Conservation (phyloP, 805 yeast species). For the Starmerella tilneyi region DNA sequence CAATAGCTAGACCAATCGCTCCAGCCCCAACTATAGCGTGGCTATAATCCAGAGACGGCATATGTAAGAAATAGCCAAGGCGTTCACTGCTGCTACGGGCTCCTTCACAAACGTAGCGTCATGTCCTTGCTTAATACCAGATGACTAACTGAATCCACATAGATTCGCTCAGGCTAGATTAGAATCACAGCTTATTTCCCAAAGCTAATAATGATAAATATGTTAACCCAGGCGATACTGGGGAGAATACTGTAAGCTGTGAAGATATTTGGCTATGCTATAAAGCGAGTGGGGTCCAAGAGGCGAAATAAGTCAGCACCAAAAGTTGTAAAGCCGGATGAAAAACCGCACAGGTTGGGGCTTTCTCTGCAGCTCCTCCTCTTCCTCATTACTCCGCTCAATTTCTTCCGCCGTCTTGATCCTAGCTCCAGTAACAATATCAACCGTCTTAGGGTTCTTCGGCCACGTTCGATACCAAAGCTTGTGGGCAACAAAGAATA, state of each 20-base stretch:
- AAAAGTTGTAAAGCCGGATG: not conserved
- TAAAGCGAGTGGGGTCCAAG: too few species aligned
- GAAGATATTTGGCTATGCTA: too few species aligned
- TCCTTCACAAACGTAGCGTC: too few species aligned
- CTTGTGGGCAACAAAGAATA: conserved; percentile 19
- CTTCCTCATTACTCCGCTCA: conserved; percentile 3
- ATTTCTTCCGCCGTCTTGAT: conserved; percentile 16
- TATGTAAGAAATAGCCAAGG: too few species aligned
- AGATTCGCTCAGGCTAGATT: too few species aligned
- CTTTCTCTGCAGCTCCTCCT: not conserved
- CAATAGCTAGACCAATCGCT: conserved; percentile 72
- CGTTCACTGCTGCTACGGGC: too few species aligned
- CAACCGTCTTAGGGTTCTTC: conserved; percentile 14
- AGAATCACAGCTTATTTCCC: too few species aligned
- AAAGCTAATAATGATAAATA: too few species aligned
- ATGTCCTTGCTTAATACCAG: too few species aligned
- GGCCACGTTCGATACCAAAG: conserved; percentile 15
- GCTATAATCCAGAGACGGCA: conserved; percentile 18
- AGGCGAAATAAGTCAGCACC: conserved; percentile 1
- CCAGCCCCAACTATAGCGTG: conserved; percentile 80
- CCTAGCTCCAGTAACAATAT: conserved; percentile 18
- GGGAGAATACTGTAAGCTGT: too few species aligned
- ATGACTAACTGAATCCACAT: too few species aligned
- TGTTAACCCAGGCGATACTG: too few species aligned
- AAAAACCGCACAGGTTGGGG: not conserved